Conservation (phyloP, 352 stramenopile genomes). For the Globisporangium parvum region DNA sequence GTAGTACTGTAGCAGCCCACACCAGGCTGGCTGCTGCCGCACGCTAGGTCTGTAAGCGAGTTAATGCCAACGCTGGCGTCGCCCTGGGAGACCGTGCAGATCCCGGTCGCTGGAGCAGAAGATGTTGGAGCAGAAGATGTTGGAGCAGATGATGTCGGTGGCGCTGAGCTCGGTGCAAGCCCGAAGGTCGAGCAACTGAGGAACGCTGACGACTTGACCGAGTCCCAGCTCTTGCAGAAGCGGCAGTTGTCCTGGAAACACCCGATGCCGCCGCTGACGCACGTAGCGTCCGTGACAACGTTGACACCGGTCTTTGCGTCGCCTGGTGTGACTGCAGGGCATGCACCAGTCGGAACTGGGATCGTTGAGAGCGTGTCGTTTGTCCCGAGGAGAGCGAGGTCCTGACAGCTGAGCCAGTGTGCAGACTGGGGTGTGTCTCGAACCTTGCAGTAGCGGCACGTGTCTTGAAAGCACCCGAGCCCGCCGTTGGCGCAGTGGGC, state of each 20-base stretch:
- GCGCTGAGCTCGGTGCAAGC: neutral
- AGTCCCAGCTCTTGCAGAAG: conserved; percentile 24
- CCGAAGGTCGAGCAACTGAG: conserved; percentile 9
- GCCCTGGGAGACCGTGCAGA: too few relatives aligned
- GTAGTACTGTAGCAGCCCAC: too few relatives aligned
- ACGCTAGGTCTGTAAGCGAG: too few relatives aligned
- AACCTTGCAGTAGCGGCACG: conserved; percentile 24
- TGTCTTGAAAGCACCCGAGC: conserved; percentile 18
- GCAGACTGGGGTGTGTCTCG: neutral
- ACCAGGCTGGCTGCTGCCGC: too few relatives aligned
- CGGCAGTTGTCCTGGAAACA: conserved; percentile 25
- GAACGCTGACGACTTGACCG: conserved; percentile 9
- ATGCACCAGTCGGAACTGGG: too few relatives aligned
- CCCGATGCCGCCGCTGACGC: conserved; percentile 13
- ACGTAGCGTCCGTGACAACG: conserved; percentile 9
- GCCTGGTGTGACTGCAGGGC: neutral
- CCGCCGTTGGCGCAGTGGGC: conserved; percentile 15
- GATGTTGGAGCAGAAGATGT: neutral
- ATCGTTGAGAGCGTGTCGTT: too few relatives aligned
- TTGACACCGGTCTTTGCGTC: conserved; percentile 8
- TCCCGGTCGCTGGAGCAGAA: too few relatives aligned
- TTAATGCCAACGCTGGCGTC: too few relatives aligned
- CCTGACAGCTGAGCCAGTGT: conserved; percentile 1
- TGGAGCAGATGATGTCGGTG: neutral
- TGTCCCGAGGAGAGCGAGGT: neutral